Percentiles rank a stretch among this genome's conserved stretches.
phyloP scores from a whole-genome alignment of 1,284 basidiomycete species.

The Phlebopus sp. region DNA sequence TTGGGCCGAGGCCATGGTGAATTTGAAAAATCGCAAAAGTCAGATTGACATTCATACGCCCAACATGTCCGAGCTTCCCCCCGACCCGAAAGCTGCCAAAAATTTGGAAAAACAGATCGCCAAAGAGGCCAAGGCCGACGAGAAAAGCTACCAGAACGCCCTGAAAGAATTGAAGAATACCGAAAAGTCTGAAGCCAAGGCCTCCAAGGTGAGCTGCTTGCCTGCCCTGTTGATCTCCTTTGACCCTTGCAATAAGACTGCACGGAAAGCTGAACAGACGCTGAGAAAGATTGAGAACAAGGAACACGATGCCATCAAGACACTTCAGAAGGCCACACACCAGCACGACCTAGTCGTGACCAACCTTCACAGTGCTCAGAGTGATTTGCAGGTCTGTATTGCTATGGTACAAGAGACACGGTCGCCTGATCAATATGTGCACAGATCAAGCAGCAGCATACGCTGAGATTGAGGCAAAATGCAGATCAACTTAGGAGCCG shows the following conservation, averaged over 20 bases:
- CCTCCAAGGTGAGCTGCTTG: constrained; percentile 41
- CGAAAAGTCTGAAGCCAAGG: constrained; percentile 46
- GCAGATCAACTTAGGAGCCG: constrained; percentile 8
- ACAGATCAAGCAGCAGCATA: constrained; percentile 22
- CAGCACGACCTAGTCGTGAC: constrained; percentile 47
- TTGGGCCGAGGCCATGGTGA: no score
- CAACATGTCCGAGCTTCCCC: constrained; percentile 17
- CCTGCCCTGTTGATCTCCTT: background rate
- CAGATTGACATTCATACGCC: background rate
- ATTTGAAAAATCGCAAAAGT: background rate
- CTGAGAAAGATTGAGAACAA: constrained; percentile 47
- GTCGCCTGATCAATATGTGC: background rate
- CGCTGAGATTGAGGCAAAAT: constrained; percentile 11
- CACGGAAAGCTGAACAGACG: constrained; percentile 41
- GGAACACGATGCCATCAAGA: constrained; percentile 44
- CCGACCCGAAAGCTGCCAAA: constrained; percentile 32
- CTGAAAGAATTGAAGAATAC: constrained; percentile 45
- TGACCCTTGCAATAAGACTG: constrained; percentile 33
- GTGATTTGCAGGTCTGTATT: constrained; percentile 42
- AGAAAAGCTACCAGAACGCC: constrained; percentile 42
- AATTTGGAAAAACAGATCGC: constrained; percentile 45
- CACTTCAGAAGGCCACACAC: constrained; percentile 47
- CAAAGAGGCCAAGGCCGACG: constrained; percentile 47
- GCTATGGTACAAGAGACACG: background rate
- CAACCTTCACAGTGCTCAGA: constrained; percentile 41